Evolutionary conservation across 2,329 filamentous ascomycete genomes (phyloP).

Genomic region (Lizonia empirigonia): DNA sequence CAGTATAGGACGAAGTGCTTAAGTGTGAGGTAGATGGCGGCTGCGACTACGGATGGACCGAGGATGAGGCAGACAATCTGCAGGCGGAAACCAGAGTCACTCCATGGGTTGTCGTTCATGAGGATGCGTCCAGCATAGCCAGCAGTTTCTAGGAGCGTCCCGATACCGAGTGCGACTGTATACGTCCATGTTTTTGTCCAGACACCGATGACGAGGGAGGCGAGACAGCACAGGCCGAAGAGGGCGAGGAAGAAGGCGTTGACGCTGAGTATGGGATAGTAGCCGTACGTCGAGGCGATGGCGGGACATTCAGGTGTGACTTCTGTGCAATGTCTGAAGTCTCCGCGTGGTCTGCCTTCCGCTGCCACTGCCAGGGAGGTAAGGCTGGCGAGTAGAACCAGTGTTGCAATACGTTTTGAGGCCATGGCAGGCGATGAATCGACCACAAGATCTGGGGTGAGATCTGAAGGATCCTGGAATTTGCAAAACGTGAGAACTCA

Average conservation of each 20-base stretch:
- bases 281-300: conserved; percentile 48
- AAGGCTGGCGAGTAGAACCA: conserved; percentile 3
- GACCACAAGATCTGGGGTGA: not conserved
- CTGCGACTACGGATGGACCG: conserved; percentile 53
- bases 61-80: conserved; percentile 53
- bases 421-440: conserved; percentile 1
- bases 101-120: conserved; percentile 52
- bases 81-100: conserved; percentile 50
- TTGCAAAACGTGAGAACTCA: not conserved
- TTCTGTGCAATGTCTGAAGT: conserved; percentile 32
- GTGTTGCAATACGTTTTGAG: conserved; percentile 2
- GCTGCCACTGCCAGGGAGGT: conserved; percentile 15
- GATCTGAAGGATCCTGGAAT: not conserved
- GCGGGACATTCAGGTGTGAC: conserved; percentile 39
- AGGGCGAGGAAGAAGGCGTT: conserved; percentile 47
- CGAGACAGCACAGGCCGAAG: conserved; percentile 28
- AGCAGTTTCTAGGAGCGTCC: conserved; percentile 50
- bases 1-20: conserved; percentile 55
- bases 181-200: conserved; percentile 50
- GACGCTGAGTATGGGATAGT: conserved; percentile 46
- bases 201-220: conserved; percentile 26
- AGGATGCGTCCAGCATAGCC: conserved; percentile 53
- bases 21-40: conserved; percentile 55
- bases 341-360: conserved; percentile 26
- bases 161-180: conserved; percentile 48